These are phyloP conservation scores for Solanum habrochaites DNA, from an alignment of 257 asterid genomes.

Conservation along the genomic window DNA sequence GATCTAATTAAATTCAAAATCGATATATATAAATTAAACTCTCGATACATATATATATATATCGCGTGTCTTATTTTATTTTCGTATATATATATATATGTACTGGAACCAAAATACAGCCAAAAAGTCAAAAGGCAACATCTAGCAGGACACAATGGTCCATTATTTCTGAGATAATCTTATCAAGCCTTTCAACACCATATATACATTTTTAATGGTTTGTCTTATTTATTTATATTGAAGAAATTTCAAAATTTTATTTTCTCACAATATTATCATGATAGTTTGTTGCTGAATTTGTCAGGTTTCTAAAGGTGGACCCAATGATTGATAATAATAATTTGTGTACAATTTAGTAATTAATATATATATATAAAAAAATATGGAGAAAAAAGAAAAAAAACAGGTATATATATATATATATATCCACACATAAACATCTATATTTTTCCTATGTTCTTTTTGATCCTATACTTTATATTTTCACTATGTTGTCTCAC, in stretches of 20 bases:
- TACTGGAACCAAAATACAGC: not conserved
- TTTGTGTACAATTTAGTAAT: constrained; percentile 15
- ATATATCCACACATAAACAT: not conserved
- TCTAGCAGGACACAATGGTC: constrained; percentile 4
- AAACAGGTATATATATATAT: constrained; percentile 20
- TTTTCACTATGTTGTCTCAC: constrained; percentile 18
- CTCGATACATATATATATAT: not conserved
- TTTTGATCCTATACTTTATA: not conserved
- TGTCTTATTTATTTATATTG: not conserved
- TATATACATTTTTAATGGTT: not conserved
- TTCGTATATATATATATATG: not conserved
- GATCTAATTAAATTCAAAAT: not conserved
- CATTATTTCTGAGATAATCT: constrained; percentile 1
- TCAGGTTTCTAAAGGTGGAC: constrained; percentile 33
- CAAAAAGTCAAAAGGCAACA: constrained; percentile 22
- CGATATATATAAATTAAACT: too few relatives aligned
- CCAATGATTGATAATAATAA: constrained; percentile 17
- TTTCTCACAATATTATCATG: not conserved
- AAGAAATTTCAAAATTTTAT: not conserved
- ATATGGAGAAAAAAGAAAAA: constrained; percentile 61
- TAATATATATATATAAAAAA: not conserved
- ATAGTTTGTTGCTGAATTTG: constrained; percentile 1
- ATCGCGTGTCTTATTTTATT: not conserved
- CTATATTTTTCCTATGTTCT: not conserved
- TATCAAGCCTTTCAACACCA: constrained; percentile 3